A percentile compares a stretch with the other conserved stretches of the same genome.
Evolutionary conservation across 495 filamentous ascomycete species (phyloP).

Genomic region (Penicillium odoratum): DNA sequence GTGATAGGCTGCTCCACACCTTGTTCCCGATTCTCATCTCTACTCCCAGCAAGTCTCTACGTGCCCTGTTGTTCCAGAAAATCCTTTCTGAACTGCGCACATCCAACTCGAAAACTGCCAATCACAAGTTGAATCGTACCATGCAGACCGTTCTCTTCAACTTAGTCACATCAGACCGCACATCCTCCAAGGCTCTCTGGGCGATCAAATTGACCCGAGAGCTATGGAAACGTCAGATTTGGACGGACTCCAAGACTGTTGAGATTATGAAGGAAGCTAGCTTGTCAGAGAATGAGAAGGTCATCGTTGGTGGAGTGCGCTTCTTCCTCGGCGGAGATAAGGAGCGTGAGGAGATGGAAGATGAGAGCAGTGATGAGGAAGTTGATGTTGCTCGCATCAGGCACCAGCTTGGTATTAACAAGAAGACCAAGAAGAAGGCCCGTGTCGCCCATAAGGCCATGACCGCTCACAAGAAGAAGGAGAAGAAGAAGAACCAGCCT

Average conservation of each 20-base stretch:
- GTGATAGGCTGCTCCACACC: slow-evolving; percentile 68
- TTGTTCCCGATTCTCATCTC: slow-evolving; percentile 88
- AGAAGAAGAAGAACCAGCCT: slow-evolving; percentile 82
- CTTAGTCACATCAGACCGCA: slow-evolving; percentile 78
- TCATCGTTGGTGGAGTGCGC: slow-evolving; percentile 78
- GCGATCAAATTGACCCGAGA: slow-evolving; percentile 87
- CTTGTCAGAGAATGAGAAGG: slow-evolving; percentile 83
- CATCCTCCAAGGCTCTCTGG: slow-evolving; percentile 86
- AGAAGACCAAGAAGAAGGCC: slow-evolving; percentile 87
- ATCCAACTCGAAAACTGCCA: slow-evolving; percentile 79
- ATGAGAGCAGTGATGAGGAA: slow-evolving; percentile 81
- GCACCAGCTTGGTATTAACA: slow-evolving; percentile 87
- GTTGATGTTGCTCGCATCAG: slow-evolving; percentile 78
- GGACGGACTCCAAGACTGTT: slow-evolving; percentile 84
- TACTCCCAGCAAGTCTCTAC: slow-evolving; percentile 83
- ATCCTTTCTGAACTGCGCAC: slow-evolving; percentile 86
- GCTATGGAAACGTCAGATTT: slow-evolving; percentile 85
- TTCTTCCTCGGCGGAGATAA: slow-evolving; percentile 97
- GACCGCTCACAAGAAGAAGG: slow-evolving; percentile 68
- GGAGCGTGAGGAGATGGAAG: slow-evolving; percentile 87
- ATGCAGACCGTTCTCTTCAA: slow-evolving; percentile 93
- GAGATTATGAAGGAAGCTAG: slow-evolving; percentile 93
- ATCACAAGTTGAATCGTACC: slow-evolving; percentile 88
- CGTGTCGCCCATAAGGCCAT: slow-evolving; percentile 76
- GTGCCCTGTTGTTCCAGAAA: slow-evolving; percentile 82